Conservation (phyloP, 2,329 filamentous ascomycete species). For the Trichoderma sp. region DNA sequence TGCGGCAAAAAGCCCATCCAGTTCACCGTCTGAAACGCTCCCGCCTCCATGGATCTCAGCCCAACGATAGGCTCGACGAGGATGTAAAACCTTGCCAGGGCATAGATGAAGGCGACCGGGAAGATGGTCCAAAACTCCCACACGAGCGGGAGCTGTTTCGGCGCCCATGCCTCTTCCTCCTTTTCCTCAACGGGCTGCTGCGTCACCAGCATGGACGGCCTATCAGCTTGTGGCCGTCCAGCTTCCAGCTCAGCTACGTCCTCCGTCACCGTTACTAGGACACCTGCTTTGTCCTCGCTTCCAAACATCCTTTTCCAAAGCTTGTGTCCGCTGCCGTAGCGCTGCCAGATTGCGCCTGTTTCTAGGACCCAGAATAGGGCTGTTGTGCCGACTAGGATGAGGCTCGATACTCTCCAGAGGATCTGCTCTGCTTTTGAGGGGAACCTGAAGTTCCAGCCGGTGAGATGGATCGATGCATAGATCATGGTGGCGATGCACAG, state of each 20-base stretch:
- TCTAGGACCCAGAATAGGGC: not conserved
- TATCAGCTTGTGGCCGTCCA: not conserved
- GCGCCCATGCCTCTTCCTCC: not conserved
- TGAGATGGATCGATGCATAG: not conserved
- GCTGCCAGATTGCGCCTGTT: not conserved
- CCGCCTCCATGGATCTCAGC: not conserved
- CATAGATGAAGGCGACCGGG: not conserved
- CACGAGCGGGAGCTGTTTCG: not conserved
- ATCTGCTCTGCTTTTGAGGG: not conserved
- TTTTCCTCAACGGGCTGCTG: not conserved
- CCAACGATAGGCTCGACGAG: not conserved
- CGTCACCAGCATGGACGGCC: not conserved
- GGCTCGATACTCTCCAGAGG: not conserved
- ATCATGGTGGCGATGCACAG: not conserved
- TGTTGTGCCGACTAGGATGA: not conserved
- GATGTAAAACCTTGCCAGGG: not conserved
- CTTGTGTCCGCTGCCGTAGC: not conserved
- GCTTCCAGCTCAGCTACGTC: not conserved
- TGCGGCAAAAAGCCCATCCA: not conserved
- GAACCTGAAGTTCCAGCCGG: not conserved
- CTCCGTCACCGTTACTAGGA: not conserved
- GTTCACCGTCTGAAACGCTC: not conserved
- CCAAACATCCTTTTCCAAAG: not conserved
- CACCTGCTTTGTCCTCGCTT: not conserved
- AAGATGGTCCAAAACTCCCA: not conserved